phyloP scores from a whole-genome alignment of 805 yeast genomes.

The Hanseniaspora thailandica region DNA sequence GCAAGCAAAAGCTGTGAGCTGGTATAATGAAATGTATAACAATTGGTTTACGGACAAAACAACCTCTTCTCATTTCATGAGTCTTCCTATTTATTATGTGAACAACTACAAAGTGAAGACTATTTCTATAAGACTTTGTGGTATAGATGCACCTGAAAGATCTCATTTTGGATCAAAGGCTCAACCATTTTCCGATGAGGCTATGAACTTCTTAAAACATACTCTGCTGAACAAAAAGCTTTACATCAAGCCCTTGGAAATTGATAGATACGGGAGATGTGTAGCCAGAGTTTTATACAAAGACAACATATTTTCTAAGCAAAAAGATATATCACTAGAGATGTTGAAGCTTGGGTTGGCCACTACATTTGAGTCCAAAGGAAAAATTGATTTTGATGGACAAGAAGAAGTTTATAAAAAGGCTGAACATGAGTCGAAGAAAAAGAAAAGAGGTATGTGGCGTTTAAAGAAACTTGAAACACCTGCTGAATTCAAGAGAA shows the following conservation, averaged over 20 bases:
- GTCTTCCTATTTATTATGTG: conserved; percentile 22
- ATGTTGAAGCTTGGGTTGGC: conserved; percentile 79
- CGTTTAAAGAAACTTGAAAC: conserved; percentile 42
- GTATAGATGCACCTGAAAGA: conserved; percentile 94
- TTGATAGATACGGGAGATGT: conserved; percentile 82
- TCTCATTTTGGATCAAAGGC: conserved; percentile 90
- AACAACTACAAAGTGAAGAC: conserved; percentile 37
- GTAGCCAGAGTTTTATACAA: conserved; percentile 63
- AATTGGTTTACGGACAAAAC: conserved; percentile 14
- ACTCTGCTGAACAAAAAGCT: conserved; percentile 57
- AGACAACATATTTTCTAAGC: conserved; percentile 40
- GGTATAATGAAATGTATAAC: neutral
- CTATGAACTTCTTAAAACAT: conserved; percentile 60
- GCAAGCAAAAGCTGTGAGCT: neutral
- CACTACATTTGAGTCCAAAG: conserved; percentile 65
- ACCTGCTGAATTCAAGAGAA: conserved; percentile 68
- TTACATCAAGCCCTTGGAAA: conserved; percentile 61
- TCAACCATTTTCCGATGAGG: conserved; percentile 78
- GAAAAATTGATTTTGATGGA: conserved; percentile 77
- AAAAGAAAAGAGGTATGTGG: conserved; percentile 58
- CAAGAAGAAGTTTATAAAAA: conserved; percentile 46
- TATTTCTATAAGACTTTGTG: conserved; percentile 70
- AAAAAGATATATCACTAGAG: conserved; percentile 71
- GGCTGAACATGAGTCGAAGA: conserved; percentile 52
- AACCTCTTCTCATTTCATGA: conserved; percentile 22